Base-by-base conservation (phyloP, 768 basidiomycete species). In the Suillus lakei region DNA sequence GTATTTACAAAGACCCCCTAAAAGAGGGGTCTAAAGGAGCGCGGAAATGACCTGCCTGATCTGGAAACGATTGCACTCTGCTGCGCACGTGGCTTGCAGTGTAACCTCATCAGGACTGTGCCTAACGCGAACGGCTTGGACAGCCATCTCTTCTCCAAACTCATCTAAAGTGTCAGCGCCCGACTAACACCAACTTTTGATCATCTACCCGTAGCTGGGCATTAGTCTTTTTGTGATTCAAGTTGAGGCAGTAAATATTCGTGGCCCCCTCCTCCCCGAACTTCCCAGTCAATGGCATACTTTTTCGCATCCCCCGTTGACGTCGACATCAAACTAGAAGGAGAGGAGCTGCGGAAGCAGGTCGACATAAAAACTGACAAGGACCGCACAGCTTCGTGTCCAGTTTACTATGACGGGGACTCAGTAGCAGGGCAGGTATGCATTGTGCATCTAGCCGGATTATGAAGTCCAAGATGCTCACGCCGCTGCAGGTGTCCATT, bases 381-480 rank as follows among this genome's bases (percentile, higher is more conserved):
- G 79, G 96, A 97, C 54, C 90, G 91, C 76, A 83, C 84, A 65
- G 84, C 91, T 60, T 88, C 91, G 64, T 95, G 91, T 83, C 95
- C 96, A 2, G 91, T 99, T 7, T 98, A 94, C 76, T 96, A 93
- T 74, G 98, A 99, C 76, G 98, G 97, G 7, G 97, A 99, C 74
- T 89, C 91, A n/a, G 85, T 99, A 39, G 74, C 83, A 21, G 96
- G 98, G 4, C 90, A 93, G 87, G 96, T 96, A 71, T 76, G 78
- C 76, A 30, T 67, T 41, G n/a, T n/a, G 51, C 38, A 36, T 63
- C 36, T 63, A 16, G 41, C 34, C 34, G 10, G 15, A 32, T 43
- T 54, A 54, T 41, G 44, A 62, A 1, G 6, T 43, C 36, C 4
- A 36, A 53, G 48, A 28, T 53, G 23, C 63, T 32, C 58, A 61